Evolutionary conservation across 2,329 filamentous ascomycete genomes (phyloP).

Genomic region (Neocatenulostroma microsporum): DNA sequence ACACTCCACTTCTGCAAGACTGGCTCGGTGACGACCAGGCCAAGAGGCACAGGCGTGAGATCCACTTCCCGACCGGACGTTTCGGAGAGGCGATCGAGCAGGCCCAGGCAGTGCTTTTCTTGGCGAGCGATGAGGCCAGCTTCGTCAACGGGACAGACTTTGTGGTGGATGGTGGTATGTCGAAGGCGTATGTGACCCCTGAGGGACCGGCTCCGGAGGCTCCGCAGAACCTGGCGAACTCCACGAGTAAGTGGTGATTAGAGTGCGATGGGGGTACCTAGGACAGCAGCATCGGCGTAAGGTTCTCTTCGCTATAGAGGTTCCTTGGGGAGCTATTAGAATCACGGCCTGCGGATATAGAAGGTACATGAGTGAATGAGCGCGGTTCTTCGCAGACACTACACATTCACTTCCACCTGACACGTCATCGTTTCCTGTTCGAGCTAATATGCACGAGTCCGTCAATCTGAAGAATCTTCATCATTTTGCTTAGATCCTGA

Average conservation of each 20-base stretch:
- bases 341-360: background rate
- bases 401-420: background rate
- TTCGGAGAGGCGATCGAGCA: conserved; percentile 94
- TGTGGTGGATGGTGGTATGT: conserved; percentile 93
- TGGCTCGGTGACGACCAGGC: conserved; percentile 81
- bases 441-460: too few species aligned
- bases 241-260: too few species aligned
- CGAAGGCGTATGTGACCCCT: conserved; percentile 71
- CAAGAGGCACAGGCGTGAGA: conserved; percentile 74
- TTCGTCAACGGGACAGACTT: conserved; percentile 90
- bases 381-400: background rate
- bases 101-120: conserved; percentile 78
- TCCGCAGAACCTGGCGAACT: conserved; percentile 34
- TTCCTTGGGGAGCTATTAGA: background rate
- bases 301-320: too few species aligned
- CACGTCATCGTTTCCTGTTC: background rate
- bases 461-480: too few species aligned
- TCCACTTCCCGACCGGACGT: conserved; percentile 80
- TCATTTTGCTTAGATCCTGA: too few species aligned
- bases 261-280: too few species aligned
- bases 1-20: conserved; percentile 85
- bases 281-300: too few species aligned
- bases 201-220: conserved; percentile 49
- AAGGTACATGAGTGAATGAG: background rate
- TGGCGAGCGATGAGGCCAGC: conserved; percentile 79